Conservation (phyloP, 2,329 filamentous ascomycete species). For the Fusarium agapanthi region DNA sequence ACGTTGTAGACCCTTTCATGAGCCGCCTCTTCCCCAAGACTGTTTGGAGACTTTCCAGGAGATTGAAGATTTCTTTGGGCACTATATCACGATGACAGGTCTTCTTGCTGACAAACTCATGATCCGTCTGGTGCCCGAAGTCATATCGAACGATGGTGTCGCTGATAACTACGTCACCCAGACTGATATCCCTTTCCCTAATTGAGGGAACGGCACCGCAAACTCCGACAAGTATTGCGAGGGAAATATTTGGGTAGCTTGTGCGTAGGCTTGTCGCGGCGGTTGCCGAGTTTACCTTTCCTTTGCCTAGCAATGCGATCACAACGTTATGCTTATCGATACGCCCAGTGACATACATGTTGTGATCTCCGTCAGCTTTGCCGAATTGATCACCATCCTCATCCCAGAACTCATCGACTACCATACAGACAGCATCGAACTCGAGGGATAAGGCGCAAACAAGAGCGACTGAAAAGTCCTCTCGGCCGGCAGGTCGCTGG, state of each 20-base stretch:
- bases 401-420: neutral
- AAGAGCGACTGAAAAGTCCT: neutral
- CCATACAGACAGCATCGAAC: neutral
- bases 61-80: neutral
- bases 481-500: neutral
- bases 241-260: neutral
- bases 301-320: neutral
- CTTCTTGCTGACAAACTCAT: neutral
- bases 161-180: neutral
- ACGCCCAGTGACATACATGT: neutral
- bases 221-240: neutral
- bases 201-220: neutral
- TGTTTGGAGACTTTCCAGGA: neutral
- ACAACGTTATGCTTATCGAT: neutral
- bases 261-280: neutral
- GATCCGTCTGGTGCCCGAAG: neutral
- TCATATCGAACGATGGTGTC: neutral
- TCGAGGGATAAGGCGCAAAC: neutral
- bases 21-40: neutral
- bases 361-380: neutral
- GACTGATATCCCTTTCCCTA: rapidly evolving
- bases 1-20: neutral
- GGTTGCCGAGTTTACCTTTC: neutral
- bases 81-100: neutral
- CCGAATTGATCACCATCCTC: neutral